Evolutionary conservation across 2,329 filamentous ascomycete genomes (phyloP), one percentile per base, ranked within the genome.

Genomic region (Alternaria panax): DNA sequence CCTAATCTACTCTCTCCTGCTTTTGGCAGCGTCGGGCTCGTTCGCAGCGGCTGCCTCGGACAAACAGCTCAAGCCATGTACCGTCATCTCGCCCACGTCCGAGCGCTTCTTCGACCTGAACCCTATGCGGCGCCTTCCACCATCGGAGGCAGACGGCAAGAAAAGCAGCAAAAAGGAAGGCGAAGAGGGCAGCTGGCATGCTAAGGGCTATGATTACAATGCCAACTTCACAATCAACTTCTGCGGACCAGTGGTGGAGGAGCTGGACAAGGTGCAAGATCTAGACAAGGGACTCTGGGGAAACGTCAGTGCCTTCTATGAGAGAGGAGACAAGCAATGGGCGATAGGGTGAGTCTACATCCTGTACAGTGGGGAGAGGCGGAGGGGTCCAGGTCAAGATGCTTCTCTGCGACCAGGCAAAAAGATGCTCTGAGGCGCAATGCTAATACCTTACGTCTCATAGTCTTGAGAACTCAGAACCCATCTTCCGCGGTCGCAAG

Each of bases 191-290:
- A 89, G 83, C 72, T 86, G 85, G 81, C 84, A 87, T 64, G 87
- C 90, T 7, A 86, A 85, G 59, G 92, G 92, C 32, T 90, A 88
- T 75, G 92, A 94, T 78, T 92, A 93, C 68, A 87, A 86, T 63
- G 87, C 87, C 64, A 94, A 94, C 80, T 95, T 95, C 72, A 94
- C 91, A 2, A 75, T 94, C 70, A 95, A 95, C 79, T 89, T 95
- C 68, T 95, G 92, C 80, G 88, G 85, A 34, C 83, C 90, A 1
- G 90, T 93, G n/a, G 85, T 93, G 16, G 87, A 90, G 67, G 81
- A 86, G 16, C 81, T 90, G 20, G 80, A 84, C 42, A 82, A 87
- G 62, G 86, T 91, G 9, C 84, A 86, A 11, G 90, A 89, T n/a
- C 76, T 93, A 40, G 83, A 88, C 43, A 82, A 86, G 76, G 75